These are phyloP conservation scores for Suhomyces wounanorum DNA, from an alignment of 1,139 yeast species.

Conservation along the genomic window DNA sequence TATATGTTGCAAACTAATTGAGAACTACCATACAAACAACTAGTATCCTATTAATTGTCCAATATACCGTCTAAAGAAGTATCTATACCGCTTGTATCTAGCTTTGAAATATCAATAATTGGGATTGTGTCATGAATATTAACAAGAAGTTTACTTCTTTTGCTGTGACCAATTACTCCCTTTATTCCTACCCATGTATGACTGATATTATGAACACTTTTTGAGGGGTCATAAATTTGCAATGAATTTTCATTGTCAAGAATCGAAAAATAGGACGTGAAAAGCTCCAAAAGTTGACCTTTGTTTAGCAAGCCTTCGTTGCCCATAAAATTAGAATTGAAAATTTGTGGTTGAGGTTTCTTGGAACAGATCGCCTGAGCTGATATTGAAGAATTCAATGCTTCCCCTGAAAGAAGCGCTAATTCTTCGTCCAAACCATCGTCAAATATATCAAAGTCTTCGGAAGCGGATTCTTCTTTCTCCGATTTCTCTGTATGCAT, in stretches of 20 bases:
- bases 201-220: conserved; percentile 12
- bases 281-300: conserved; percentile 33
- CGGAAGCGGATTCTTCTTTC: conserved; percentile 2
- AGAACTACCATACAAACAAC: neutral
- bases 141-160: conserved; percentile 11
- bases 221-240: conserved; percentile 26
- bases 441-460: conserved; percentile 28
- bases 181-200: conserved; percentile 9
- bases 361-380: neutral
- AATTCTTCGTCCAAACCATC: conserved; percentile 34
- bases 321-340: conserved; percentile 17
- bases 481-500: neutral
- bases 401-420: conserved; percentile 13
- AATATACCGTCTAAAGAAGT: neutral
- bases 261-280: conserved; percentile 34
- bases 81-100: neutral
- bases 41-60: neutral
- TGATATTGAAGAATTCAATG: neutral
- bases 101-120: neutral
- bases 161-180: conserved; percentile 25
- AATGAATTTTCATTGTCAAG: conserved; percentile 23
- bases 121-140: neutral
- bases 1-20: conserved; percentile 1
- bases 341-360: conserved; percentile 5
- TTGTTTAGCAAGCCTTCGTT: conserved; percentile 33